Evolutionary conservation across 2,329 filamentous ascomycete genomes (phyloP).

Genomic region (Pseudogymnoascus sp.): DNA sequence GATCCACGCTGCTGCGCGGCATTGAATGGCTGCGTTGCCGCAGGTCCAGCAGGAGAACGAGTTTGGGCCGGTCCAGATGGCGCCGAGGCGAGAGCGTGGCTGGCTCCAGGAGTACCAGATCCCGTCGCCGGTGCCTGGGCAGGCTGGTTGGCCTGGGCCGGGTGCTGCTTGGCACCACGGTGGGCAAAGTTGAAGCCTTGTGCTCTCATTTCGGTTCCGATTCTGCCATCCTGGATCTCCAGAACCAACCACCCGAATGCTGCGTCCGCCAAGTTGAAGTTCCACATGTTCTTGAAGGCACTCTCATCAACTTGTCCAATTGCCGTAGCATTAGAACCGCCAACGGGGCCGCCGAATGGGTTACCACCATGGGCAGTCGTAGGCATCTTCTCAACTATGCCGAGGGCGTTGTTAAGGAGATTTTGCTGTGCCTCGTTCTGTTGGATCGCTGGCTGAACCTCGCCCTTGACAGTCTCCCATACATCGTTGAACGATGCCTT

Average conservation of each 20-base stretch:
- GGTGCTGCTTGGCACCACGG: slow-evolving; percentile 72
- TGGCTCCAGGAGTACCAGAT: slow-evolving; percentile 29
- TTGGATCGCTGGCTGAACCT: slow-evolving; percentile 89
- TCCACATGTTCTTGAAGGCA: slow-evolving; percentile 99
- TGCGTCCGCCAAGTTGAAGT: slow-evolving; percentile 96
- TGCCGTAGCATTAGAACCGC: slow-evolving; percentile 55
- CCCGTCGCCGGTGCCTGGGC: slow-evolving; percentile 31
- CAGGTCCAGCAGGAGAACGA: slow-evolving; percentile 22
- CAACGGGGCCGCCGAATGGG: slow-evolving; percentile 82
- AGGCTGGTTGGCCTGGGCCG: slow-evolving; percentile 30
- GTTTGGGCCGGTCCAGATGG: slow-evolving; percentile 26
- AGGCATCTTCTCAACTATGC: slow-evolving; percentile 97
- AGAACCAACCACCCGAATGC: slow-evolving; percentile 94
- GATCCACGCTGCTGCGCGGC: slow-evolving; percentile 23
- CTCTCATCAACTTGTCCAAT: slow-evolving; percentile 94
- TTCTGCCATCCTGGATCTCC: slow-evolving; percentile 90
- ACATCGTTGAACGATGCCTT: slow-evolving; percentile 99
- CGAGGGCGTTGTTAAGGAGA: slow-evolving; percentile 80
- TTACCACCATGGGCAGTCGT: slow-evolving; percentile 90
- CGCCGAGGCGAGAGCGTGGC: slow-evolving; percentile 28
- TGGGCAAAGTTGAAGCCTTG: slow-evolving; percentile 99
- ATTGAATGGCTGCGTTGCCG: slow-evolving; percentile 22
- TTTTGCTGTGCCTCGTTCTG: slow-evolving; percentile 93
- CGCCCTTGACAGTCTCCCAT: slow-evolving; percentile 95
- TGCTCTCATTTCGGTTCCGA: slow-evolving; percentile 96